Evolutionary conservation across 2,329 filamentous ascomycete genomes (phyloP).

Genomic region (Nemania sp.): DNA sequence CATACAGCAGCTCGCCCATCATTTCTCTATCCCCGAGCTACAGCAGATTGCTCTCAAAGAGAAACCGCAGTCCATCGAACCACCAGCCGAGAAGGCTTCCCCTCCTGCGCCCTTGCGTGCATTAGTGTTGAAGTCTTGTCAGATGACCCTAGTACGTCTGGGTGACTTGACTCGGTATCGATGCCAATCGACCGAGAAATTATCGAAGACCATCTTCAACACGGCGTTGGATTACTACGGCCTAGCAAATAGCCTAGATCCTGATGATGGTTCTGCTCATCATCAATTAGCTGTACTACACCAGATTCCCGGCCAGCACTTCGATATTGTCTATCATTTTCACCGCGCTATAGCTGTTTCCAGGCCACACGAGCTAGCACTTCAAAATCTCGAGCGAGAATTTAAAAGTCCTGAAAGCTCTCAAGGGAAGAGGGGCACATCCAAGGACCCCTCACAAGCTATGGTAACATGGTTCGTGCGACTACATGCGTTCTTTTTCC

Average conservation of each 20-base stretch:
- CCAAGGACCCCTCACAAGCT: slow-evolving; percentile 69
- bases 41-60: slow-evolving; percentile 58
- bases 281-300: slow-evolving; percentile 93
- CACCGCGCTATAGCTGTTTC: slow-evolving; percentile 83
- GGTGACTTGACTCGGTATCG: slow-evolving; percentile 93
- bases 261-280: slow-evolving; percentile 82
- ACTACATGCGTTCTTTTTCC: slow-evolving; percentile 86
- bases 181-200: slow-evolving; percentile 75
- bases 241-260: slow-evolving; percentile 82
- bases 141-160: slow-evolving; percentile 85
- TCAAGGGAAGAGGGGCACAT: slow-evolving; percentile 50
- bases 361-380: slow-evolving; percentile 79
- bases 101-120: slow-evolving; percentile 60
- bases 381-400: slow-evolving; percentile 81
- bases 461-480: slow-evolving; percentile 86
- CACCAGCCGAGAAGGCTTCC: slow-evolving; percentile 58
- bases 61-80: slow-evolving; percentile 58
- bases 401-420: slow-evolving; percentile 69
- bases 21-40: slow-evolving; percentile 66
- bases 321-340: slow-evolving; percentile 89
- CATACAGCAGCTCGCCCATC: slow-evolving; percentile 78
- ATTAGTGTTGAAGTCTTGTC: slow-evolving; percentile 79
- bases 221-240: slow-evolving; percentile 86
- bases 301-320: slow-evolving; percentile 80
- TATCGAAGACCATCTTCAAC: slow-evolving; percentile 76